Base-by-base conservation (phyloP, 2,329 filamentous ascomycete genomes). In the Colletotrichum godetiae region DNA sequence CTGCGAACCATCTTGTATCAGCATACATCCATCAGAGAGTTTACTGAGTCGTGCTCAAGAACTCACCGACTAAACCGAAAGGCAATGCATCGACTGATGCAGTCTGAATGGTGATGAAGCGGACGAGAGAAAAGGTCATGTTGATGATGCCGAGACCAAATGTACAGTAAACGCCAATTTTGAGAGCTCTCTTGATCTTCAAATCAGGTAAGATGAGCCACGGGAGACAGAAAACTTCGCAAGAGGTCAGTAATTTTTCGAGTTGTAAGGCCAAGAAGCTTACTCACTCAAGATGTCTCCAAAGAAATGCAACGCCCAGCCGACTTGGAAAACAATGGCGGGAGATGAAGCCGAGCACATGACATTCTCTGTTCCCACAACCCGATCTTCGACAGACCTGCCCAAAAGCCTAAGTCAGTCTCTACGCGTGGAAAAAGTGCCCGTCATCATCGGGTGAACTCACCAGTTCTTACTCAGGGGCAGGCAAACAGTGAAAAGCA, bases 51-150 rank as follows among this genome's bases (percentile, higher is more conserved):
- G 10, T 19, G 19, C 7, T 11, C 3, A 24, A 13, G 19, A n/a
- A 65, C 70, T 31, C 46, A 73, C 70, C 59, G 10, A 73, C 67
- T 10, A 73, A 52, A 19, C 70, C 70, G 7, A 73, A 65, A 8
- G 70, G 70, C 59, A 70, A 49, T 22, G 42, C 55, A 8, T 73
- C 67, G 3, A 70, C 24, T 4, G 70, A 10, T 29, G 60, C 67
- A 7, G 70, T 73, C 29, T 73, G 66, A 4, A 73, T 70, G 6
- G 70, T 73, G n/a, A 73, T 69, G 33, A 73, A 73, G n/a, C 70
- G 49, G 31, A 70, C 60, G 1, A 73, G 60, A 5, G 70, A 73
- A 29, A 73, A 73, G 2, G 67, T 70, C 60, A 73, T 70, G 35
- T 73, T 73, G 60, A 73, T 73, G n/a, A 73, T 55, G 11, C 70